Conservation (phyloP, 208 protist species). For the Trypanosoma brucei region DNA sequence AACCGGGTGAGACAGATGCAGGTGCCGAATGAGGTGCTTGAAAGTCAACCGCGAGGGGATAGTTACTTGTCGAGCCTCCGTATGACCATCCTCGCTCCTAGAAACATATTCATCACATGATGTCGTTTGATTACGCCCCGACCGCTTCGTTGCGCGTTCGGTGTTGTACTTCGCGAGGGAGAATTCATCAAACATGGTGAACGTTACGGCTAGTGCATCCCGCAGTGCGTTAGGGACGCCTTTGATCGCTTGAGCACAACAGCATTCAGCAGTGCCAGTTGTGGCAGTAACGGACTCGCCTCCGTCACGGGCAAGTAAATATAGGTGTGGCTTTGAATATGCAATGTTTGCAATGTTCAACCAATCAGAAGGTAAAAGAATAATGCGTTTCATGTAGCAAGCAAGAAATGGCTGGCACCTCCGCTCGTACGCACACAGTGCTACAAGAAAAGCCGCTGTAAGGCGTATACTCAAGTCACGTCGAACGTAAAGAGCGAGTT, state of each 20-base stretch:
- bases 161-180: slow-evolving; percentile 95
- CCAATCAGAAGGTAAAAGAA: slow-evolving; percentile 92
- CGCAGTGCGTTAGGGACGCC: slow-evolving; percentile 84
- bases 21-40: slow-evolving; percentile 70
- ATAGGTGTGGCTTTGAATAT: slow-evolving; percentile 17
- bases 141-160: slow-evolving; percentile 55
- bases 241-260: background rate
- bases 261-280: background rate
- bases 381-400: slow-evolving; percentile 76
- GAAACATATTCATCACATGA: slow-evolving; percentile 9
- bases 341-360: slow-evolving; percentile 88
- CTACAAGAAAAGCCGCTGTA: slow-evolving; percentile 88
- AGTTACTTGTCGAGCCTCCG: background rate
- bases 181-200: slow-evolving; percentile 89
- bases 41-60: slow-evolving; percentile 36
- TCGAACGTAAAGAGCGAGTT: slow-evolving; percentile 90
- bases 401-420: slow-evolving; percentile 79
- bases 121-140: slow-evolving; percentile 31
- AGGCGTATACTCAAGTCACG: slow-evolving; percentile 89
- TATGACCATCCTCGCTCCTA: slow-evolving; percentile 1
- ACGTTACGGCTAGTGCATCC: slow-evolving; percentile 75
- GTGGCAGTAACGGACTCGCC: slow-evolving; percentile 18
- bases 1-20: slow-evolving; percentile 81
- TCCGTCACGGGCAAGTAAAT: background rate
- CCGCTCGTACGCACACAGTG: slow-evolving; percentile 71